These are phyloP conservation scores for Limnomonas spitsbergensis DNA, from an alignment of 139 green algal genomes.

Conservation along the genomic window DNA sequence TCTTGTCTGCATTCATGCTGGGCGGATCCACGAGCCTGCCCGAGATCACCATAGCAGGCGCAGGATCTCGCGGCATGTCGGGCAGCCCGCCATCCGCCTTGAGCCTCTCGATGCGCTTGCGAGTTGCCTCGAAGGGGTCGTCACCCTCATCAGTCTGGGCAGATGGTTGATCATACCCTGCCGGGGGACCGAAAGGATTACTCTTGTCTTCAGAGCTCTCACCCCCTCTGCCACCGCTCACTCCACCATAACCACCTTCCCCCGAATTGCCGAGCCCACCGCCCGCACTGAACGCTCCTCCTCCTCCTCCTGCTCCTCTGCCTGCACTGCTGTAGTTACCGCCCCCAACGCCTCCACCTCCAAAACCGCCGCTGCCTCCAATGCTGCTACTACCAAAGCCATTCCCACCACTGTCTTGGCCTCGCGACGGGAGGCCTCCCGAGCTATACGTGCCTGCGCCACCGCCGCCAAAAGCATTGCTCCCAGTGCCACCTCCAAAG, in stretches of 20 bases:
- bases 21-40: constrained; percentile 14
- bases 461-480: not conserved
- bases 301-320: too few species aligned
- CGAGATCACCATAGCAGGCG: not conserved
- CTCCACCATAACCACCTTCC: too few species aligned
- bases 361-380: too few species aligned
- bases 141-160: constrained; percentile 16
- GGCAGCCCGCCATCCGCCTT: constrained; percentile 39
- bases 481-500: too few species aligned
- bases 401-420: constrained; percentile 16
- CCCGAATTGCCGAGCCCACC: too few species aligned
- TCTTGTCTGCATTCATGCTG: constrained; percentile 6
- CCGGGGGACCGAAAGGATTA: too few species aligned
- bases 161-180: too few species aligned
- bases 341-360: too few species aligned
- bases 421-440: not conserved
- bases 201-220: too few species aligned
- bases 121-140: constrained; percentile 66
- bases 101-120: constrained; percentile 67
- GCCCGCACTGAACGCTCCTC: too few species aligned
- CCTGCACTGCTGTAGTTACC: too few species aligned
- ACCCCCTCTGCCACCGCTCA: not conserved
- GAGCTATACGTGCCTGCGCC: not conserved
- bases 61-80: constrained; percentile 4
- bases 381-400: not conserved